phyloP scores from a whole-genome alignment of 176 grass and related monocot species.

The Secale cereale region DNA sequence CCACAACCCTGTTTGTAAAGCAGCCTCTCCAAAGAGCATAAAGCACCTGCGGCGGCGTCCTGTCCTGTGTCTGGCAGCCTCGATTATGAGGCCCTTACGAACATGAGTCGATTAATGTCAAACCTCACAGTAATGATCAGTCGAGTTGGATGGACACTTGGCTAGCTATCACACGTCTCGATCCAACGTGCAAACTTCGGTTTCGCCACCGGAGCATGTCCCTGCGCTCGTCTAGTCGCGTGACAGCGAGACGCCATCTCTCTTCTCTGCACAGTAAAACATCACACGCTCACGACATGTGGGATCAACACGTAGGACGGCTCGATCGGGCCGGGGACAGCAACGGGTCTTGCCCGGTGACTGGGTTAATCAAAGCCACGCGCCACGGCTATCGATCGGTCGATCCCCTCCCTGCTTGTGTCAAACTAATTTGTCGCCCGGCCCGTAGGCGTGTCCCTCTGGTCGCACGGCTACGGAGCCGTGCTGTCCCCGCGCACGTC shows the following conservation, averaged over 20 bases:
- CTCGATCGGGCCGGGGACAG: neutral
- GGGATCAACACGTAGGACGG: neutral
- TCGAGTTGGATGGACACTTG: neutral
- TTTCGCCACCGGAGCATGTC: conserved; percentile 32
- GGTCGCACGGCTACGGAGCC: conserved; percentile 29
- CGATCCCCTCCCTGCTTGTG: too few species aligned
- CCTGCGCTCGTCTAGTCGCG: conserved; percentile 3
- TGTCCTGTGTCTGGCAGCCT: too few species aligned
- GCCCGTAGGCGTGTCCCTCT: conserved; percentile 14
- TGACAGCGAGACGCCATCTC: conserved; percentile 11
- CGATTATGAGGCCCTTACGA: too few species aligned
- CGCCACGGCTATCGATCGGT: too few species aligned
- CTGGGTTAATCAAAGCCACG: too few species aligned
- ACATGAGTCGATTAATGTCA: neutral
- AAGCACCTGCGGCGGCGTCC: neutral
- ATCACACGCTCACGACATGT: neutral
- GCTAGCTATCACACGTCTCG: neutral
- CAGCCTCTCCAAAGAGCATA: neutral
- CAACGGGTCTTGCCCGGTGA: too few species aligned
- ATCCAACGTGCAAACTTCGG: conserved; percentile 33
- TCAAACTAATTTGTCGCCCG: neutral
- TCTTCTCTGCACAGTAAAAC: too few species aligned
- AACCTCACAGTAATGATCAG: neutral
- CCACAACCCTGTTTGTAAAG: neutral
- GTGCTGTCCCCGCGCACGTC: conserved; percentile 38